Conservation (phyloP, 139 green algal genomes). For the Asterochloris erici region DNA sequence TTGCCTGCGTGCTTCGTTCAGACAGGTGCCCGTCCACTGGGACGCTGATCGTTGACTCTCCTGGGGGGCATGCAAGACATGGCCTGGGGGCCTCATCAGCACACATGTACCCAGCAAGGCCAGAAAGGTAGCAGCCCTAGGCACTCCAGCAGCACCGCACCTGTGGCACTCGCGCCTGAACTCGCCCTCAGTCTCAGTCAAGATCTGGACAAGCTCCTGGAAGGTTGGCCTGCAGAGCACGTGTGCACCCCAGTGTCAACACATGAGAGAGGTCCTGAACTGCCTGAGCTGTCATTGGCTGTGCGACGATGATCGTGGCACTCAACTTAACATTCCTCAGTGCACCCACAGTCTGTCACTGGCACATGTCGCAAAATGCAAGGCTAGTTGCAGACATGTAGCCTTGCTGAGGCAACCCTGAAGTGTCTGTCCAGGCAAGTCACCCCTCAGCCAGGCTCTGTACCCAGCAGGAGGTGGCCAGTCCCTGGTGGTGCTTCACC, state of each 20-base stretch:
- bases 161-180: conserved; percentile 22
- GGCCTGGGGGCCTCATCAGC: too few species aligned
- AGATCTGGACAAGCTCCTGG: conserved; percentile 12
- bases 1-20: too few species aligned
- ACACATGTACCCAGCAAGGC: too few species aligned
- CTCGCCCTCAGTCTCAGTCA: conserved; percentile 22
- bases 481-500: not conserved
- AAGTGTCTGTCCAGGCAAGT: not conserved
- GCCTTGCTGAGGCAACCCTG: not conserved
- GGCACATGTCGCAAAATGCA: not conserved
- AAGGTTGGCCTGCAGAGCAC: conserved; percentile 19
- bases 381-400: not conserved
- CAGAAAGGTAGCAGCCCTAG: not conserved
- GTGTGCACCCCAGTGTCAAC: not conserved
- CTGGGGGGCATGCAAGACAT: too few species aligned
- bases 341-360: not conserved
- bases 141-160: conserved; percentile 1
- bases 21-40: too few species aligned
- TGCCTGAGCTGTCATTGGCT: not conserved
- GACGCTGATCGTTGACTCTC: too few species aligned
- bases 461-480: not conserved
- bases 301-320: not conserved
- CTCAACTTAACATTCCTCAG: not conserved
- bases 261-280: conserved; percentile 3
- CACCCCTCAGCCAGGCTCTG: not conserved